A percentile compares a stretch with the other conserved stretches of the same genome.
phyloP scores from a whole-genome alignment of 2,329 filamentous ascomycete species.

The Teratosphaeria zuluensis region DNA sequence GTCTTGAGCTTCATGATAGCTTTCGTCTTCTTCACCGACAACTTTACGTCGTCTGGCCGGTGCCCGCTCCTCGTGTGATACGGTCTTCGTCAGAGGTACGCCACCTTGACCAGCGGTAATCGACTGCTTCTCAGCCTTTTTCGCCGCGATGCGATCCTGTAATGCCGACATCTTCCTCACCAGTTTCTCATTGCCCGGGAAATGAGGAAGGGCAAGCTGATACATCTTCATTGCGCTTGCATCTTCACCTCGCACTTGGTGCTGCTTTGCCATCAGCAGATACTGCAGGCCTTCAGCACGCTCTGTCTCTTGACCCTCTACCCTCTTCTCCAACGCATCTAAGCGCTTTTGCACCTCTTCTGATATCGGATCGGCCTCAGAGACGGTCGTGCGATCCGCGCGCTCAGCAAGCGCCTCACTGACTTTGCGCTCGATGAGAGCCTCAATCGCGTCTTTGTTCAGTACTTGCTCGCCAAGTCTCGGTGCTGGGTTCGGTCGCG shows the following conservation, averaged over 20 bases:
- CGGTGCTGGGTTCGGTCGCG: constrained; percentile 24
- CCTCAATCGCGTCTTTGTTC: constrained; percentile 66
- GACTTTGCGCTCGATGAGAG: constrained; percentile 85
- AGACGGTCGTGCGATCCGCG: constrained; percentile 30
- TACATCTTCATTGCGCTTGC: constrained; percentile 74
- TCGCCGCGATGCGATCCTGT: constrained; percentile 40
- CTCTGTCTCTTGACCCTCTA: constrained; percentile 62
- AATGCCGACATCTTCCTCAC: constrained; percentile 45
- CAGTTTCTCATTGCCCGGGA: constrained; percentile 76
- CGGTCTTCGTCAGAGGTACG: not conserved
- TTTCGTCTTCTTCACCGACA: constrained; percentile 31
- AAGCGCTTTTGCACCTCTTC: constrained; percentile 72
- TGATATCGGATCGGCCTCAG: constrained; percentile 40
- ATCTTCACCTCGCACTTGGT: constrained; percentile 75
- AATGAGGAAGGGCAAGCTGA: constrained; percentile 71
- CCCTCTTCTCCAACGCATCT: constrained; percentile 75
- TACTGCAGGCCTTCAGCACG: constrained; percentile 76
- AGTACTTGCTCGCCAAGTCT: constrained; percentile 19
- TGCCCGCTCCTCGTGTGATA: constrained; percentile 3
- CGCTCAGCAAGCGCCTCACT: constrained; percentile 79
- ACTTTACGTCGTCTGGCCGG: constrained; percentile 4
- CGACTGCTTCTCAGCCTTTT: constrained; percentile 24
- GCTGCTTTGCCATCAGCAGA: constrained; percentile 82
- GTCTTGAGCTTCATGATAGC: constrained; percentile 28
- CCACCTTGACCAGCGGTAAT: not conserved